These are phyloP conservation scores for Chaetomium olivaceum DNA, from an alignment of 2,329 filamentous ascomycete genomes.

Conservation along the genomic window DNA sequence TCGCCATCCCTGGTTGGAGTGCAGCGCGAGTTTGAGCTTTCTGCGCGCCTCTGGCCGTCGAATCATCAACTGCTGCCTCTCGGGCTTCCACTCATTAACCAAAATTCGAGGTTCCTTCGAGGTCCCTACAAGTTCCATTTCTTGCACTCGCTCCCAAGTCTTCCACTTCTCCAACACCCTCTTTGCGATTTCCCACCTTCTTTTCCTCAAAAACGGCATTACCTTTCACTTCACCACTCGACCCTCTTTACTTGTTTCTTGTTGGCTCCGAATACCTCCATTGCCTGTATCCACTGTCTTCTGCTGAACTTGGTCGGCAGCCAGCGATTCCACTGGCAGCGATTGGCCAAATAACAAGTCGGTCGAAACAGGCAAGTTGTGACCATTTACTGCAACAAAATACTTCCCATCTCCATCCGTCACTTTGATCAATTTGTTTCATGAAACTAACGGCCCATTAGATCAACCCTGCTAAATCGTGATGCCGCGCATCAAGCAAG, in stretches of 20 bases:
- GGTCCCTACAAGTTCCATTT: too few species aligned
- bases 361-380: slow-evolving; percentile 10
- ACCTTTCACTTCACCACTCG: neutral
- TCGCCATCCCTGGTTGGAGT: slow-evolving; percentile 16
- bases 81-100: neutral
- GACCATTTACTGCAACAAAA: neutral
- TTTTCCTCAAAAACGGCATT: neutral
- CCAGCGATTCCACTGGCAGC: neutral
- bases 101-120: neutral
- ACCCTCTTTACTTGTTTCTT: neutral
- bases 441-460: neutral
- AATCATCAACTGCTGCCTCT: neutral
- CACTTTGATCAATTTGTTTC: neutral
- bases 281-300: neutral
- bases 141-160: neutral
- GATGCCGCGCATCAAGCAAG: slow-evolving; percentile 21
- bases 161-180: neutral
- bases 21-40: slow-evolving; percentile 2
- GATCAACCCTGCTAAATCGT: neutral
- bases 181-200: neutral
- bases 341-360: neutral
- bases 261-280: slow-evolving; percentile 1
- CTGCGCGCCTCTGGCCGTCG: neutral
- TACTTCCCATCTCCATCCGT: neutral
- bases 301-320: neutral